Base-by-base conservation (phyloP, 495 filamentous ascomycete genomes). In the Lasiosphaeris hirsuta region DNA sequence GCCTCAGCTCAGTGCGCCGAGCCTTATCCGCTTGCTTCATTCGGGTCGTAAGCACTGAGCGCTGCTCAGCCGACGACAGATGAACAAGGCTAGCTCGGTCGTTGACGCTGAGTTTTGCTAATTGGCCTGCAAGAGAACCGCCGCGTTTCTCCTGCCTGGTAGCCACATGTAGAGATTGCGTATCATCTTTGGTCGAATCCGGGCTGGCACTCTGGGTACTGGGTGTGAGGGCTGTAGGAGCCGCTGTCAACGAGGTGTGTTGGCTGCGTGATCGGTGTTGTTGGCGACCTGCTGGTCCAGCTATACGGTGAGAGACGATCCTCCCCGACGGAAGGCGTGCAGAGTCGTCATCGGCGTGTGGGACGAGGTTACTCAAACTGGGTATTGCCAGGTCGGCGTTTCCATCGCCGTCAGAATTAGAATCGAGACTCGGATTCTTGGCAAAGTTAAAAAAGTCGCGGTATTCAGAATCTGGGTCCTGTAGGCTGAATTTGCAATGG, bases 401-500 rank as follows among this genome's bases (percentile, higher is more conserved):
- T 13, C 14, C 15, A 1, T 13, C 50, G 17, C 42, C 51, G 4
- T 45, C 40, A 5, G 18, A 41, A 23, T 61, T 54, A 5, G 18
- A 41, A 23, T 61, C 54, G 35, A 49, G 40, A 23, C 57, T 56
- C 2, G 23, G 23, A 8, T 54, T 54, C 13, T 54, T 35, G 30
- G 48, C 39, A 11, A 63, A 58, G 35, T 72, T 64, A 39, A 66
- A 71, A 34, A 71, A 71, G 19, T 69, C 51, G 33, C 57, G 34
- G 37, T 69, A 59, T 40, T 66, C 64, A 18, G 58, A 63, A 10
- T 58, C 62, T 7, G 51, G 45, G 36, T 56, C 43, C 15, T 62
- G 49, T 0, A 69, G 40, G 51, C 71, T 63, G 14, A 71, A 30
- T 33, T 60, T 69, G 58, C 70, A 73, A 50, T 73, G 70, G 8